Base-by-base conservation (phyloP, 2,329 filamentous ascomycete species). In the Colletotrichum caudatum region DNA sequence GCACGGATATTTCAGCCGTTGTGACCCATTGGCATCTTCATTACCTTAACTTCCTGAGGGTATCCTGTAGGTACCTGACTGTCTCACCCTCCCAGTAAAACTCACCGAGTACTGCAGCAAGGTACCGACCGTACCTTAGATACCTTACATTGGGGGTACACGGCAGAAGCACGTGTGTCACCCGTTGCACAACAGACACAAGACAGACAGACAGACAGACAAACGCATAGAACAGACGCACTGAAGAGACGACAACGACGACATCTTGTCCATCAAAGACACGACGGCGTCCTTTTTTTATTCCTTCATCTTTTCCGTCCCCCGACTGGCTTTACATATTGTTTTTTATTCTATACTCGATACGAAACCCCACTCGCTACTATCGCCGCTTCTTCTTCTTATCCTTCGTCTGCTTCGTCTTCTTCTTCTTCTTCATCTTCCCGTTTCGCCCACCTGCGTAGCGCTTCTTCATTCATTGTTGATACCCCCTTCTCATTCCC, bases 401-500 rank as follows among this genome's bases (percentile, higher is more conserved):
- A 48, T 26, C 46, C 57, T 23, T 37, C 7, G 20, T 18, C 16
- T 57, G 23, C 46, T 44, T 35, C 37, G 39, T 39, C 46, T 44
- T 35, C 63, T 29, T 48, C 58, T 18, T 23, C 18, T 67, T 63
- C 44, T 54, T 35, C 39, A 5, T 56, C 35, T 62, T 67, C 64
- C 33, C 57, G 44, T 61, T 54, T 57, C 59, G 57, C 50, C 57
- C 29, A 56, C 39, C 54, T 70, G 46, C 44, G 18, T 71, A 29
- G 33, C 46, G 23, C 33, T 71, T 59, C 23, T 33, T 71, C 29
- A 29, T 29, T 59, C 18, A 68, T 71, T 68, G 69, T 71, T 71
- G 69, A 71, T 71, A 71, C 69, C 69, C 69, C 64, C 29, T 50
- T 37, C 48, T 44, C 48, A 35, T 50, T 57, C 35, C 56, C 56